These are phyloP conservation scores for Cornus florida DNA, from an alignment of 148 eudicot genomes.

Conservation along the genomic window DNA sequence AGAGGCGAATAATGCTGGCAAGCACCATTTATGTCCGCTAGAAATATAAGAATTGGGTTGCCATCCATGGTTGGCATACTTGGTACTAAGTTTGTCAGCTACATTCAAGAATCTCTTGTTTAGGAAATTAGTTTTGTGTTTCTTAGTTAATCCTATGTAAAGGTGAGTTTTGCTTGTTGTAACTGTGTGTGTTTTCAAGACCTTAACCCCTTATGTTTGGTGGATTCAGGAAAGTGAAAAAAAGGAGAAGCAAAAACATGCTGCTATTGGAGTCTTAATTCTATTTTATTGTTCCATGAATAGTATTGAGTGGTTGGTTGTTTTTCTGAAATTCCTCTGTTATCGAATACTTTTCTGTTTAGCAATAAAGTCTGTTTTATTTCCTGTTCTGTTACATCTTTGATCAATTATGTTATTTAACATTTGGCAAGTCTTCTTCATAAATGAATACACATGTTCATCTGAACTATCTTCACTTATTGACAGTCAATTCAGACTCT, in stretches of 20 bases:
- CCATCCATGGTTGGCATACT: constrained; percentile 1
- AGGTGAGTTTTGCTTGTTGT: constrained; percentile 34
- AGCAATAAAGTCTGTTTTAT: neutral
- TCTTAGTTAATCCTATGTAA: constrained; percentile 21
- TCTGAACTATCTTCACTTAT: neutral
- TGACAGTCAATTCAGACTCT: neutral
- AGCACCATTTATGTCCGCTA: neutral
- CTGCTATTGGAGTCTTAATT: constrained; percentile 1
- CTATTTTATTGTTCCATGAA: neutral
- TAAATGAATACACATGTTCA: neutral
- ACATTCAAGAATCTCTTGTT: neutral
- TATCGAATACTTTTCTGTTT: neutral
- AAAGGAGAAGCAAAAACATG: neutral
- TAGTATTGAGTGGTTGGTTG: neutral
- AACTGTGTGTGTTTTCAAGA: constrained; percentile 38
- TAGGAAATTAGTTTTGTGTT: neutral
- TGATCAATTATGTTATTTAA: no score
- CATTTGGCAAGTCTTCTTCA: neutral
- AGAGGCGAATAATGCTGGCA: constrained; percentile 10
- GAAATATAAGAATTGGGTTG: neutral
- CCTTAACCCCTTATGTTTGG: constrained; percentile 10
- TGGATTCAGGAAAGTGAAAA: neutral
- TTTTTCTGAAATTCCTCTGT: constrained; percentile 4
- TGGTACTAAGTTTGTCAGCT: neutral
- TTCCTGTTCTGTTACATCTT: neutral